Conservation (phyloP, 768 basidiomycete genomes). For the Panellus pusillus region DNA sequence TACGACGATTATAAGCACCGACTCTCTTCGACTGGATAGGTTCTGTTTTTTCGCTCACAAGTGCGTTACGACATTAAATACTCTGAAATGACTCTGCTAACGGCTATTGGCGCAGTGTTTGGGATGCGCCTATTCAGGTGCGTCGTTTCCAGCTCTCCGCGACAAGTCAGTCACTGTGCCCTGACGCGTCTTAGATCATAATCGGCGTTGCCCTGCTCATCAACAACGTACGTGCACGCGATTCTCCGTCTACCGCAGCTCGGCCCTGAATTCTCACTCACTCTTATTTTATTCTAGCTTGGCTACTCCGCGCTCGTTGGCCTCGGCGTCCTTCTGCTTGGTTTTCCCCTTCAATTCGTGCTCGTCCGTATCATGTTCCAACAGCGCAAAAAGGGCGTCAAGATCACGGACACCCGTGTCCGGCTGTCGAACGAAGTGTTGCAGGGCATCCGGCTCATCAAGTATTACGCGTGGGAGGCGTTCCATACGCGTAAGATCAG, state of each 20-base stretch:
- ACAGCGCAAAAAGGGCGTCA: constrained; percentile 46
- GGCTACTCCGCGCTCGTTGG: constrained; percentile 58
- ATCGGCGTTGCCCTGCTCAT: constrained; percentile 53
- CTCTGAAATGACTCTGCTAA: not conserved
- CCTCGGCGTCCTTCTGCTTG: constrained; percentile 46
- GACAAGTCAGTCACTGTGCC: too few species aligned
- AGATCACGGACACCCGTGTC: constrained; percentile 54
- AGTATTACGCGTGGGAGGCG: constrained; percentile 44
- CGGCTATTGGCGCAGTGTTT: constrained; percentile 24
- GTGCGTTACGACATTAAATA: constrained; percentile 21
- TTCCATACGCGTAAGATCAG: constrained; percentile 40
- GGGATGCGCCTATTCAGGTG: constrained; percentile 34
- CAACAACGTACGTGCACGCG: constrained; percentile 34
- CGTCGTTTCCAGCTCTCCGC: too few species aligned
- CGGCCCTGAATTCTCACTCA: too few species aligned
- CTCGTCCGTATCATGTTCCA: constrained; percentile 43
- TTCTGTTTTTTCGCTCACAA: constrained; percentile 30
- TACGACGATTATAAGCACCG: constrained; percentile 52
- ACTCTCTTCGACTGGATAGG: constrained; percentile 43
- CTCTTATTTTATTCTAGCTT: constrained; percentile 28
- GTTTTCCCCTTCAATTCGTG: constrained; percentile 47
- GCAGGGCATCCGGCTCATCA: constrained; percentile 47
- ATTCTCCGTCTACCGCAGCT: not conserved
- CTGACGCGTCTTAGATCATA: constrained; percentile 28
- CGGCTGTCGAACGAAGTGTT: constrained; percentile 53